Evolutionary conservation across 495 filamentous ascomycete species (phyloP), one percentile per base, ranked within the genome.

Genomic region (Penicillium bialowiezense): DNA sequence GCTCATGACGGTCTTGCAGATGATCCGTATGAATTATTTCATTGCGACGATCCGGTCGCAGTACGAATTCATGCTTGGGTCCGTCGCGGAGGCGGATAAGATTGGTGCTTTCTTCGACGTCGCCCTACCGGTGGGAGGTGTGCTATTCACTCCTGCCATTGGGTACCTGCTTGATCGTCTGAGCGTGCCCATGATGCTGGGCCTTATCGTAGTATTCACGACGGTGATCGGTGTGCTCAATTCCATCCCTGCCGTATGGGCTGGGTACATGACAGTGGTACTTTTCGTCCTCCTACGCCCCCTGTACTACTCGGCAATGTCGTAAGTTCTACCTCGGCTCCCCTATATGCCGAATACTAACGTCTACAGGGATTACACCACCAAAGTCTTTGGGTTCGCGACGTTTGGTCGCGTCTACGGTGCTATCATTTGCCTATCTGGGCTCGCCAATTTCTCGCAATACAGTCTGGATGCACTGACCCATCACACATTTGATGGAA

Each of bases 11-110:
- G 80, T 93, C n/a, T 57, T 95, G n/a, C 90, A 95, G 60, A 96
- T 95, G 91, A 84, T 87, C 1, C 83, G 92, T 9, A 97, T 97
- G 72, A 97, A 97, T 69, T 97, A 91, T 72, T 97, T 97, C 60
- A 91, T 97, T 26, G 92, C 92, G 0, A 97, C 92, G 1, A 83
- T 97, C 55, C 80, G 86, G 3, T 69, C 84, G 5, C 92, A 97
- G 62, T 96, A 96, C 65, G 78, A 84, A 32, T 83, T 83, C 55
- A 78, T 97, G 36, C 78, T 97, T 5, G 70, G 70, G 17, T 80
- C 77, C 7, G 66, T 70, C 40, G 62, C 63, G 1, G 73, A 76
- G 45, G 88, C 90, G 0, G 75, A 82, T 4, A 73, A 76, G 37
- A 77, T 97, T 60, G 96, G 96, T 60, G 69, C 80, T 32, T 88